A percentile compares a stretch with the other conserved stretches of the same genome.
Evolutionary conservation across 768 basidiomycete genomes (phyloP).

Genomic region (Tremella mesenterica): DNA sequence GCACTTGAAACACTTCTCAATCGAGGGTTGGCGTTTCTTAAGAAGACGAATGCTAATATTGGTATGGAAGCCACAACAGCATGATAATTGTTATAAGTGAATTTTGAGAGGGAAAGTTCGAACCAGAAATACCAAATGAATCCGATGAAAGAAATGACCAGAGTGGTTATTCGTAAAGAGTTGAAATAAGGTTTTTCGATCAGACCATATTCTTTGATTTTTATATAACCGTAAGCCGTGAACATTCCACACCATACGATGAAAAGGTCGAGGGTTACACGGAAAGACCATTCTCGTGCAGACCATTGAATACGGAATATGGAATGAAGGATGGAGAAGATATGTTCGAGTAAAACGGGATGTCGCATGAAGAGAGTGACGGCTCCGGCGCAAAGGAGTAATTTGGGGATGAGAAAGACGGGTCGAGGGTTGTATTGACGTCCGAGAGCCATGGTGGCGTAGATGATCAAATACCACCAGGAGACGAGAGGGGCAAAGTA

Average conservation of each 20-base stretch:
- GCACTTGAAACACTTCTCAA: conserved; percentile 63
- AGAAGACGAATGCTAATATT: conserved; percentile 61
- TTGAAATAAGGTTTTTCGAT: conserved; percentile 64
- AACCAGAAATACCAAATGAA: conserved; percentile 75
- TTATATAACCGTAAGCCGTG: conserved; percentile 62
- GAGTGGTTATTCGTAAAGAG: conserved; percentile 49
- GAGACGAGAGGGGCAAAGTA: conserved; percentile 86
- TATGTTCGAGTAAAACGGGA: conserved; percentile 54
- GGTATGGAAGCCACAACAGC: conserved; percentile 74
- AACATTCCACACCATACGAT: conserved; percentile 84
- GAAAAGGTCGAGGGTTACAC: conserved; percentile 78
- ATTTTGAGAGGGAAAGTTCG: conserved; percentile 70
- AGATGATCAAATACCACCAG: conserved; percentile 75
- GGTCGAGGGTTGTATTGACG: conserved; percentile 64
- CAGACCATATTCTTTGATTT: conserved; percentile 63
- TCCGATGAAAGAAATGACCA: conserved; percentile 52
- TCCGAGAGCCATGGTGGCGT: conserved; percentile 64
- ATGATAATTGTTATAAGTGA: conserved; percentile 78
- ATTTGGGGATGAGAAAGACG: conserved; percentile 61
- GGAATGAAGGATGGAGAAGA: conserved; percentile 59
- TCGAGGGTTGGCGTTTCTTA: conserved; percentile 66
- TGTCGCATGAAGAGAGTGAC: conserved; percentile 62
- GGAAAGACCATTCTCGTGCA: conserved; percentile 77
- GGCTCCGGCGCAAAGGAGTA: conserved; percentile 56
- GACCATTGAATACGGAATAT: conserved; percentile 74